A percentile compares a stretch with the other conserved stretches of the same genome.
These are phyloP conservation scores for Phallus indusiatus DNA, from an alignment of 768 basidiomycete species.

Conservation along the genomic window DNA sequence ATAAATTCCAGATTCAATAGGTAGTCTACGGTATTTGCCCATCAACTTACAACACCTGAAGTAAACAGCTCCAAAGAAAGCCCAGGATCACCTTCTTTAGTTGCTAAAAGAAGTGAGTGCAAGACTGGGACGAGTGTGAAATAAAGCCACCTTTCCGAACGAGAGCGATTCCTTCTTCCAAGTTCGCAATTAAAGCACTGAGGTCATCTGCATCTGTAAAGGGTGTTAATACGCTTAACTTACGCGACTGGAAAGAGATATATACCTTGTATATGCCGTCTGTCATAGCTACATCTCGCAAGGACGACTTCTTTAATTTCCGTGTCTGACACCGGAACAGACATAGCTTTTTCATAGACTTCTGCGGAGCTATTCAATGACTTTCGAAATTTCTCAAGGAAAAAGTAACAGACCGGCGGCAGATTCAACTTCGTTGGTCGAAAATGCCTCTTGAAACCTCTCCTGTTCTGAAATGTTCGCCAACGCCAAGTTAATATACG, in stretches of 20 bases:
- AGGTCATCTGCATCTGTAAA: conserved; percentile 38
- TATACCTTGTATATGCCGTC: conserved; percentile 42
- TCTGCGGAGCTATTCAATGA: conserved; percentile 28
- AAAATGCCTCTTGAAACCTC: conserved; percentile 19
- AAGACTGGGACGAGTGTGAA: not conserved
- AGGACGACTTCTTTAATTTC: conserved; percentile 61
- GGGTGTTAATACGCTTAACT: not conserved
- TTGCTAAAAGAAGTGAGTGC: conserved; percentile 33
- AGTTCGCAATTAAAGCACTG: conserved; percentile 40
- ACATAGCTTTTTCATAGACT: conserved; percentile 48
- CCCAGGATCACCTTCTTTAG: conserved; percentile 61
- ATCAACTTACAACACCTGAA: conserved; percentile 53
- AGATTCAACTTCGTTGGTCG: not conserved
- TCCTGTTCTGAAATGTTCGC: conserved; percentile 36
- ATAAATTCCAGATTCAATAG: not conserved
- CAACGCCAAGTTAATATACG: not conserved
- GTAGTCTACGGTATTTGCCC: not conserved
- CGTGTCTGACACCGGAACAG: conserved; percentile 41
- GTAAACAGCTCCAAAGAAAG: conserved; percentile 80
- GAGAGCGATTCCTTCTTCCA: conserved; percentile 56
- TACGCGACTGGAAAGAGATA: not conserved
- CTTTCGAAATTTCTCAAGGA: not conserved
- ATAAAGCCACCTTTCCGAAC: conserved; percentile 43
- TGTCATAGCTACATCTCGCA: conserved; percentile 57
- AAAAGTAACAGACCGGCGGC: not conserved